Base-by-base conservation (phyloP, 2,329 filamentous ascomycete species). In the Hawksworthiomyces lignivorus region DNA sequence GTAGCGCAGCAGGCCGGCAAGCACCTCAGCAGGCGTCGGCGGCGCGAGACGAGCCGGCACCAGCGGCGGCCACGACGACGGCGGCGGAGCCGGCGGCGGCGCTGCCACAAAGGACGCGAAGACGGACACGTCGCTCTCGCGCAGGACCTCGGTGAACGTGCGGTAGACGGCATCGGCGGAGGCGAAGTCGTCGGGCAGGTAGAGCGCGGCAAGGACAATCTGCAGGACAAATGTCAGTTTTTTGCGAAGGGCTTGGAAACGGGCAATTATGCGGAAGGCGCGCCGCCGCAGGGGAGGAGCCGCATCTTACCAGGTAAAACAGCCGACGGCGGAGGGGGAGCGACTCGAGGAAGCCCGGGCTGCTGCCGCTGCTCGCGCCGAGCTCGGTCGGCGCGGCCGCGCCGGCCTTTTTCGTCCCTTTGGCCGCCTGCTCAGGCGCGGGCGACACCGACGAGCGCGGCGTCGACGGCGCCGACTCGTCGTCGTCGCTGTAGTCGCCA, bases 281-380 rank as follows among this genome's bases (percentile, higher is more conserved):
- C n/a, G n/a, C n/a, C n/a, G n/a, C n/a, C n/a, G n/a, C n/a, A n/a
- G n/a, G n/a, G n/a, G n/a, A n/a, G n/a, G n/a, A n/a, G n/a, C n/a
- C n/a, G n/a, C n/a, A n/a, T n/a, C n/a, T n/a, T 53, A 72, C 67
- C 24, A 85, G 59, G 17, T 68, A 65, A 43, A 87, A 73, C 4
- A 87, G 60, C 1, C 81, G 75, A 48, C 81, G 70, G 7, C 84
- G 76, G 15, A 86, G 58, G 1, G 61, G 55, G 15, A 87, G 62
- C 0, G 82, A 77, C 36, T 82, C 74, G 28, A 34, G 22, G 26
- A 45, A 51, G 10, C 41, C 47, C 2, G 43, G 24, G 4, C 20
- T 7, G 29, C 32, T 24, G 21, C 35, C 30, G 8, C 28, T 26
- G 12, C 10, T 22, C 10, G 34, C n/a, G 24, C 18, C n/a, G 14